Percentiles rank a stretch among this genome's conserved stretches.
Evolutionary conservation across 352 stramenopile genomes (phyloP).

Genomic region (Saprolegnia diclina): DNA sequence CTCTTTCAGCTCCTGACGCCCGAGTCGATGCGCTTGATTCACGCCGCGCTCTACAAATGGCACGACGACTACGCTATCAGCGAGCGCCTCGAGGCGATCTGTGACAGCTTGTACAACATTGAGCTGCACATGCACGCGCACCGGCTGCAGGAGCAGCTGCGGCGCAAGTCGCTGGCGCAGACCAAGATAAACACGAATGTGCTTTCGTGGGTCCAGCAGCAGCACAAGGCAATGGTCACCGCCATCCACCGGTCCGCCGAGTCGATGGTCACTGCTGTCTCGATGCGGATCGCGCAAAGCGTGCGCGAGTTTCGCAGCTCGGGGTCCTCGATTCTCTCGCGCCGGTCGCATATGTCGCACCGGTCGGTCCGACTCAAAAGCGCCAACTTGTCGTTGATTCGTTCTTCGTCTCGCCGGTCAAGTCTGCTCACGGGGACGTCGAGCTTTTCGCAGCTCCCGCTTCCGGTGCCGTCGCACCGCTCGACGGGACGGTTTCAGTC

Average conservation of each 20-base stretch:
- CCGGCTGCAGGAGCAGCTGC: not conserved
- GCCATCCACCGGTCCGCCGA: not conserved
- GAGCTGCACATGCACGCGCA: not conserved
- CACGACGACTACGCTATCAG: not conserved
- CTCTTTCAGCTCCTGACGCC: not conserved
- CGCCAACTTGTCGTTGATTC: not conserved
- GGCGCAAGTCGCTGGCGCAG: not conserved
- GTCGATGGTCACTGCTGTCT: not conserved
- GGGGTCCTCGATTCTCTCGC: not conserved
- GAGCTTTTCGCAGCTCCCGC: not conserved
- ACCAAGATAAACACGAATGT: not conserved
- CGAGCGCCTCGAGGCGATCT: not conserved
- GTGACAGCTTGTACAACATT: not conserved
- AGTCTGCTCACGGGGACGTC: not conserved
- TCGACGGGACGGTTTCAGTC: not conserved
- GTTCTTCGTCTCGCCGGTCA: too few relatives aligned
- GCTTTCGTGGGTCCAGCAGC: not conserved
- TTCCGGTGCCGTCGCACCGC: not conserved
- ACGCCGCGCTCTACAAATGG: not conserved
- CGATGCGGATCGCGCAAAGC: not conserved
- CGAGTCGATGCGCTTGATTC: not conserved
- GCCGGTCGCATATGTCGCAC: too few relatives aligned
- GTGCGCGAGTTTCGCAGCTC: not conserved
- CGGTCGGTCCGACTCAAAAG: not conserved
- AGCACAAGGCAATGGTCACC: not conserved